phyloP scores from a whole-genome alignment of 2,329 filamentous ascomycete species.

The Akanthomyces muscarius region DNA sequence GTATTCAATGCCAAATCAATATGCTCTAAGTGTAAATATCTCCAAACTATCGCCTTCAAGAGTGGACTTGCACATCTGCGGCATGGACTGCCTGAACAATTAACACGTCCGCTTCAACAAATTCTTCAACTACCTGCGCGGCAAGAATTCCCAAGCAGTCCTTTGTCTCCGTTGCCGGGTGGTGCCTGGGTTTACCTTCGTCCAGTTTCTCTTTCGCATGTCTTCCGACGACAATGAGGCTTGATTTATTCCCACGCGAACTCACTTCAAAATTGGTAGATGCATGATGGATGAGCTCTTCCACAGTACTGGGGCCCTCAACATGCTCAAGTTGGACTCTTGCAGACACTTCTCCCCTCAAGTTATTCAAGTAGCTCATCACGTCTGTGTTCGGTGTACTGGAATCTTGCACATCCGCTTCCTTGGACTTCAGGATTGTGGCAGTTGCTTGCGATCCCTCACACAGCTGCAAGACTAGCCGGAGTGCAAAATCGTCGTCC shows the following conservation, averaged over 20 bases:
- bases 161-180: conserved; percentile 21
- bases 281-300: conserved; percentile 24
- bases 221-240: conserved; percentile 25
- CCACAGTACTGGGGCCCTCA: conserved; percentile 19
- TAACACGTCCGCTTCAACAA: conserved; percentile 25
- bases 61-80: background rate
- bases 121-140: conserved; percentile 23
- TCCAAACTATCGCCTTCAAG: background rate
- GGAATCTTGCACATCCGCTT: conserved; percentile 3
- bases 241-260: conserved; percentile 17
- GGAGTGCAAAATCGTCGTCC: conserved; percentile 77
- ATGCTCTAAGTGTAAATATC: too few species aligned
- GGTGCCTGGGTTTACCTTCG: conserved; percentile 22
- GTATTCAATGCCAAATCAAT: background rate
- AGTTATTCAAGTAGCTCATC: conserved; percentile 12
- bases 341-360: conserved; percentile 17
- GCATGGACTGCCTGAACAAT: conserved; percentile 23
- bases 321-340: conserved; percentile 24
- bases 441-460: conserved; percentile 75
- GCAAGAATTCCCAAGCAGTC: conserved; percentile 25
- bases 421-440: conserved; percentile 52
- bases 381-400: conserved; percentile 16
- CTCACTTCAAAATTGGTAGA: conserved; percentile 15
- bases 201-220: conserved; percentile 20
- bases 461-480: conserved; percentile 78